Evolutionary conservation across 2,329 filamentous ascomycete genomes (phyloP).

Genomic region (Amauroascus niger): DNA sequence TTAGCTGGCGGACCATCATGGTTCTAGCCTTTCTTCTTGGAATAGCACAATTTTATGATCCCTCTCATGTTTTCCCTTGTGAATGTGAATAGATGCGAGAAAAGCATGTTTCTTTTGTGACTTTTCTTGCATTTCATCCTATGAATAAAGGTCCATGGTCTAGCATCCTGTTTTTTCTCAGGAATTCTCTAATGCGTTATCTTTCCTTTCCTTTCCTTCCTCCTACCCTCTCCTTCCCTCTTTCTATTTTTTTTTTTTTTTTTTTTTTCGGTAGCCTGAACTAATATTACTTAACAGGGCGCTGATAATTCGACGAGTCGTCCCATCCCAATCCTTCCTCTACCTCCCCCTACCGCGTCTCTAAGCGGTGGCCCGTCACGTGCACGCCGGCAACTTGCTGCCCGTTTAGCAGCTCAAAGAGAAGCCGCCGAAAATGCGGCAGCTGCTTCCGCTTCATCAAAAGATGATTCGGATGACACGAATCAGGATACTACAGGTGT

Average conservation of each 20-base stretch:
- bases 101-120: neutral
- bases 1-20: constrained; percentile 3
- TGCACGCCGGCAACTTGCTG: constrained; percentile 81
- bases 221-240: too few relatives aligned
- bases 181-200: neutral
- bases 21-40: constrained; percentile 2
- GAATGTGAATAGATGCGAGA: constrained; percentile 1
- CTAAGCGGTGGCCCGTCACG: constrained; percentile 79
- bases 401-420: constrained; percentile 65
- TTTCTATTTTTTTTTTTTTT: too few relatives aligned
- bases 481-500: neutral
- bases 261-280: too few relatives aligned
- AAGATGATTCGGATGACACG: constrained; percentile 22
- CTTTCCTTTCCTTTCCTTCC: too few relatives aligned
- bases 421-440: constrained; percentile 47
- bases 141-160: neutral
- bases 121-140: neutral
- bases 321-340: constrained; percentile 36
- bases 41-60: constrained; percentile 1
- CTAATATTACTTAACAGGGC: constrained; percentile 2
- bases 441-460: constrained; percentile 26
- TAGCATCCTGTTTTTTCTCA: neutral
- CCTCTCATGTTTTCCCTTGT: neutral
- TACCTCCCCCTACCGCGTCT: constrained; percentile 57
- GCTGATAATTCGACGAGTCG: constrained; percentile 20